These are phyloP conservation scores for Plasmodium billcollinsi DNA, from an alignment of 169 alveolate species.

Conservation along the genomic window DNA sequence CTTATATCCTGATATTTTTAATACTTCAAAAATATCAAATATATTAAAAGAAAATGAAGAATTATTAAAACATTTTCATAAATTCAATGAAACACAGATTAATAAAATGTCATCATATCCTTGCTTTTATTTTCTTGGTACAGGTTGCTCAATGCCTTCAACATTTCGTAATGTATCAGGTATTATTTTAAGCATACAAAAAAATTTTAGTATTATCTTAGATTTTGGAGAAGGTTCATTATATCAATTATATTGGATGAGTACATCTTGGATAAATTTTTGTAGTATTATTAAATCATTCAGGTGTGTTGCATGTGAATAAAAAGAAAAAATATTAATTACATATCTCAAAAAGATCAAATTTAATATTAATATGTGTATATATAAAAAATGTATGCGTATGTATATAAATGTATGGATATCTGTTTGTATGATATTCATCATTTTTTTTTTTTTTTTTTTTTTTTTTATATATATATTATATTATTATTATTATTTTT, in stretches of 20 bases:
- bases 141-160: slow-evolving; percentile 93
- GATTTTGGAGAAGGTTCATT: slow-evolving; percentile 95
- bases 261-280: slow-evolving; percentile 80
- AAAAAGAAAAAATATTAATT: no score
- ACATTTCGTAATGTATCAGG: slow-evolving; percentile 93
- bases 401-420: neutral
- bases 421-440: neutral
- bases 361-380: neutral
- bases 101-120: slow-evolving; percentile 69
- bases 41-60: slow-evolving; percentile 59
- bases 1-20: slow-evolving; percentile 62
- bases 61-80: slow-evolving; percentile 60
- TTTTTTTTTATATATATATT: no score
- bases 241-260: slow-evolving; percentile 87
- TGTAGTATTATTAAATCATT: slow-evolving; percentile 66
- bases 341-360: no score
- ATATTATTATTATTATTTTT: no score
- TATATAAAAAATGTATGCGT: neutral
- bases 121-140: slow-evolving; percentile 90
- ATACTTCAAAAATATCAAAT: slow-evolving; percentile 47
- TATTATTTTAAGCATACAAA: slow-evolving; percentile 78
- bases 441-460: neutral
- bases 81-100: slow-evolving; percentile 51
- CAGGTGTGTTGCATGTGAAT: slow-evolving; percentile 53
- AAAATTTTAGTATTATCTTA: slow-evolving; percentile 85